Base-by-base conservation (phyloP, 2,329 filamentous ascomycete genomes). In the Xylaria sp. region DNA sequence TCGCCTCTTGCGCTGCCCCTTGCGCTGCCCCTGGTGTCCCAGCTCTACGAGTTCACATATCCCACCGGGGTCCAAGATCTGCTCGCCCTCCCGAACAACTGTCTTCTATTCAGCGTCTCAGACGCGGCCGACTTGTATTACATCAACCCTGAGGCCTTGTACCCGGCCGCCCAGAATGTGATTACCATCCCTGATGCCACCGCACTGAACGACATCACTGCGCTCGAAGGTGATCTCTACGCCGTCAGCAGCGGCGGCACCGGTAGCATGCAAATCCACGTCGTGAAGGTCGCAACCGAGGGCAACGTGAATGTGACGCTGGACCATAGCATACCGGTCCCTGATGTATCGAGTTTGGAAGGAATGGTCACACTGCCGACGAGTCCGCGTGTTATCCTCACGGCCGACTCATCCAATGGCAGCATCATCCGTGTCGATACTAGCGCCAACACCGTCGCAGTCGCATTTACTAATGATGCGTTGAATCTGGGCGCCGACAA, bases 341-440 rank as follows among this genome's bases (percentile, higher is more conserved):
- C 63, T 2, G 51, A 59, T 13, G 59, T 62, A 8, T 16, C 6
- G 13, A 65, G 53, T 16, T 59, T 67, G 54, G 59, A 63, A 23
- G 67, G 67, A 4, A 63, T 65, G 59, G 52, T 62, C 6, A 54
- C 65, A n/a, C 48, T 68, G 4, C 65, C 66, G 4, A 46, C 44
- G 2, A 30, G 63, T 2, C 63, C 66, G 47, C 55, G 55, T 39
- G 59, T 60, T 1, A 37, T 68, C 11, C 51, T 68, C 19, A 52
- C 50, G 53, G 64, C 63, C 23, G 66, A 67, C 51, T 56, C 63
- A 6, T 55, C 61, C 4, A 51, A 39, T 2, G 66, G 66, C 1
- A 63, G 63, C 39, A 65, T 68, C 16, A 19, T 66, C 6, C 55
- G 52, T 42, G 52, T 68, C 39, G 47, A 68, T 51, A 68, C 65